Conservation (phyloP, 106 monocot genomes). For the Posidonia australis region DNA sequence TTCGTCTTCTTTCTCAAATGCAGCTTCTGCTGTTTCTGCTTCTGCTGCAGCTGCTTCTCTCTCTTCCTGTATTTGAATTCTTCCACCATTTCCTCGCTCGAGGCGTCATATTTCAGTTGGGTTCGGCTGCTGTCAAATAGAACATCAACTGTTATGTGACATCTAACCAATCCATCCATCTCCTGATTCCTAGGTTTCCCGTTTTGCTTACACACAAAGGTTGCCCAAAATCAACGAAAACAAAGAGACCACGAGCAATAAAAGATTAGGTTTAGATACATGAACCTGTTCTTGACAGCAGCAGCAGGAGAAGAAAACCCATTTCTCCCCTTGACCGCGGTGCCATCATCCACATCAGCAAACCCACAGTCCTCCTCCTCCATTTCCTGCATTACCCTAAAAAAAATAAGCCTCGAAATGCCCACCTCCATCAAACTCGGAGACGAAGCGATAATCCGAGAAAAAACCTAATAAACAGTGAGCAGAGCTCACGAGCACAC, state of each 20-base stretch:
- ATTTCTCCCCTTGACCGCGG: not conserved
- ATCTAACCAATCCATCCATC: not conserved
- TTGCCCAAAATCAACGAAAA: not conserved
- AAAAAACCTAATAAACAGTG: not conserved
- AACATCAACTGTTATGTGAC: not conserved
- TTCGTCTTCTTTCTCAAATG: not conserved
- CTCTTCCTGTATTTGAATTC: not conserved
- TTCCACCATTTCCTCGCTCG: not conserved
- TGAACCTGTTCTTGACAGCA: conserved; percentile 4
- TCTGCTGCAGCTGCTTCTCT: not conserved
- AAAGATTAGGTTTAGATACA: conserved; percentile 2
- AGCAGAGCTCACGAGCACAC: not conserved
- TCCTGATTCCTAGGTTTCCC: too few relatives aligned
- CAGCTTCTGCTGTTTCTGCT: conserved; percentile 5
- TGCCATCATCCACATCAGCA: not conserved
- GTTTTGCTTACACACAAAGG: not conserved
- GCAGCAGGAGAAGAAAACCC: not conserved
- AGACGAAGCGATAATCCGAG: not conserved
- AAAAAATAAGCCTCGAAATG: not conserved
- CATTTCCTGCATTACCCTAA: conserved; percentile 1
- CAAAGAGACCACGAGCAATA: not conserved
- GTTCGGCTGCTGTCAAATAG: not conserved
- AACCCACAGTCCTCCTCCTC: not conserved
- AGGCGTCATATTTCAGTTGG: not conserved
- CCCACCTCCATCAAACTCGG: not conserved